Percentiles rank a stretch among this genome's conserved stretches.
Conservation (phyloP, 2,329 filamentous ascomycete species). For the Microdochium paspali region DNA sequence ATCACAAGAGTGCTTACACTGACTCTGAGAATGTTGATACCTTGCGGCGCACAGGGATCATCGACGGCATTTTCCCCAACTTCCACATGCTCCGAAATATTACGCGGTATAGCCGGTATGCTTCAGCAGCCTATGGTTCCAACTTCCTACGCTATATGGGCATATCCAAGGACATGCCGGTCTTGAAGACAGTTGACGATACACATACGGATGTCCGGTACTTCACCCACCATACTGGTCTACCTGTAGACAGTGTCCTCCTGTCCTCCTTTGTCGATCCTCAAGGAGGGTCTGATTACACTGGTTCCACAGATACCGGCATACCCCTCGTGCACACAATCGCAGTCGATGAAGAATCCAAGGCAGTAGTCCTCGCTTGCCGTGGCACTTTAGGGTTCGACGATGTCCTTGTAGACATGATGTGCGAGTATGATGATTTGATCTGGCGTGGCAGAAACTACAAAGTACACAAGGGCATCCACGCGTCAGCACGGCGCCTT, state of each 20-base stretch:
- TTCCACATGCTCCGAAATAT: conserved; percentile 53
- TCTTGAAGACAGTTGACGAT: conserved; percentile 30
- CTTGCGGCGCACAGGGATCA: conserved; percentile 40
- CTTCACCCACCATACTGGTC: conserved; percentile 53
- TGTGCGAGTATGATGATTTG: conserved; percentile 62
- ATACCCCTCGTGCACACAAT: conserved; percentile 67
- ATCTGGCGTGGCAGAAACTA: conserved; percentile 54
- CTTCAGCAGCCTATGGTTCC: conserved; percentile 57
- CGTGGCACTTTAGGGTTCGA: conserved; percentile 66
- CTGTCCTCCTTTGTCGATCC: conserved; percentile 64
- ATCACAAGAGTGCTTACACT: conserved; percentile 36
- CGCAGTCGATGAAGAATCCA: conserved; percentile 60
- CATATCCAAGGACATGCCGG: conserved; percentile 41
- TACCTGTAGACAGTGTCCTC: conserved; percentile 48
- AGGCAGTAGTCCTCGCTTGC: conserved; percentile 63
- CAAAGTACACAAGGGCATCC: conserved; percentile 66
- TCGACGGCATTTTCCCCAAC: conserved; percentile 49
- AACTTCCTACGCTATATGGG: conserved; percentile 55
- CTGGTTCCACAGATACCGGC: conserved; percentile 54
- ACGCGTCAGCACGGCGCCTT: conserved; percentile 59
- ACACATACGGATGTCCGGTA: conserved; percentile 52
- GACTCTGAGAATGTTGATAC: conserved; percentile 37
- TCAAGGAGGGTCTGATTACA: conserved; percentile 55
- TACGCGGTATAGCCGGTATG: conserved; percentile 55
- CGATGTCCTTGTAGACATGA: conserved; percentile 64